Base-by-base conservation (phyloP, 768 basidiomycete genomes). In the Suillus hirtellus region DNA sequence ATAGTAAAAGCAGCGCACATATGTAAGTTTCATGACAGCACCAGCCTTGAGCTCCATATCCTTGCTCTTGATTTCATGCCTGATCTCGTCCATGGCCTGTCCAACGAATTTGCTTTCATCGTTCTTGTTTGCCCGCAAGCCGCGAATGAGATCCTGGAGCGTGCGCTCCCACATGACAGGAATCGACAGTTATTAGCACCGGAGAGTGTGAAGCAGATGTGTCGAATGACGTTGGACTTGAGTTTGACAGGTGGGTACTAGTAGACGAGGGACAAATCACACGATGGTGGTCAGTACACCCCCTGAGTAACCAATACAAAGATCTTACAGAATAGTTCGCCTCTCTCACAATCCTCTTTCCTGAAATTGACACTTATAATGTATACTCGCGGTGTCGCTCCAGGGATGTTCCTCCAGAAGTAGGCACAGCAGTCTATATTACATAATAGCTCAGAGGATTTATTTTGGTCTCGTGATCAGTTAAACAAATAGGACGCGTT, bases 41-140 rank as follows among this genome's bases (percentile, higher is more conserved):
- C 84, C 95, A 0, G 95, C 95, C 77, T 99, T 99, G 68, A 99
- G 83, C 67, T 93, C 94, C 93, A 98, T 96, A 72, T 99, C 97
- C 69, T 93, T 93, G 71, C 85, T 86, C 78, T 88, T 91, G 72
- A 99, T 88, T 79, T 99, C 97, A 64, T 84, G 82, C 68, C 93
- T 82, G 70, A 97, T 96, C 80, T 99, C 97, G 61, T 93, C 89
- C n/a, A 98, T 88, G 6, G 95, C 95, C 69, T 91, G 89, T 0
- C 90, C 86, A 68, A 99, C 93, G 76, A 98, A 97, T 74, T 89
- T 92, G 71, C 87, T 81, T 76, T 96, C 93, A 81, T 96, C 93
- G 70, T 88, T 87, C 83, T 96, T 97, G 83, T 96, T 96, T 54
- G 96, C 93, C 59, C 97, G 89, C 65, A 99, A 83, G 53, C 96